Base-by-base conservation (phyloP, 2,329 filamentous ascomycete genomes). In the Zasmidium citrigriseum region DNA sequence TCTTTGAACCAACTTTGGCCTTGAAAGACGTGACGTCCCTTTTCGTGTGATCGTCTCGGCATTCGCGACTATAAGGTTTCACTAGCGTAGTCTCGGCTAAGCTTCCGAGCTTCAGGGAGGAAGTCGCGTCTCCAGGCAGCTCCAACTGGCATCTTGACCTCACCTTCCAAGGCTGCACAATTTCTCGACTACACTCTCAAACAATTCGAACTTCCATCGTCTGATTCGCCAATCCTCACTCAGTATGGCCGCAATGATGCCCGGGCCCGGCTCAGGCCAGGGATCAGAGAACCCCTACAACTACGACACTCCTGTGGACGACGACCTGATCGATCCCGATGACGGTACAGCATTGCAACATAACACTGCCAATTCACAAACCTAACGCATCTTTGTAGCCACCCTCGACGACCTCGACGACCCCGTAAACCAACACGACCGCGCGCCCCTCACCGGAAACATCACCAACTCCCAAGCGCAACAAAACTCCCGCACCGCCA, bases 341-440 rank as follows among this genome's bases (percentile, higher is more conserved):
- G 80, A 82, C 73, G 79, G 79, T 82, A 72, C n/a, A 10, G 44
- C 45, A 24, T 11, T 47, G 20, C 14, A 51, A 45, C 18, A 9
- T n/a, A 4, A 24, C 16, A n/a, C 22, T 24, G 24, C 16, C 16
- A 16, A 41, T n/a, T 46, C 20, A 46, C 14, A 16, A 0, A 24
- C 9, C 29, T 55, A 9, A 59, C 29, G 27, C n/a, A 3, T 2
- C 4, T 7, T n/a, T 44, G 11, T 69, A 91, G 90, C 89, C 70
- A 91, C 92, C 68, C 87, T 97, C 70, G 90, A 95, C 75, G 92
- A 97, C 74, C 91, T 96, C 70, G 81, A 83, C 64, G 76, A 77
- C 60, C 80, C 62, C 9, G 56, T 63, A n/a, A 82, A 52, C 21
- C 82, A 82, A 58, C 87, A 89, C 64, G 89, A 92, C 71, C 88